Evolutionary conservation across 1,284 basidiomycete species (phyloP).

Genomic region (Papiliotrema nemorosa): DNA sequence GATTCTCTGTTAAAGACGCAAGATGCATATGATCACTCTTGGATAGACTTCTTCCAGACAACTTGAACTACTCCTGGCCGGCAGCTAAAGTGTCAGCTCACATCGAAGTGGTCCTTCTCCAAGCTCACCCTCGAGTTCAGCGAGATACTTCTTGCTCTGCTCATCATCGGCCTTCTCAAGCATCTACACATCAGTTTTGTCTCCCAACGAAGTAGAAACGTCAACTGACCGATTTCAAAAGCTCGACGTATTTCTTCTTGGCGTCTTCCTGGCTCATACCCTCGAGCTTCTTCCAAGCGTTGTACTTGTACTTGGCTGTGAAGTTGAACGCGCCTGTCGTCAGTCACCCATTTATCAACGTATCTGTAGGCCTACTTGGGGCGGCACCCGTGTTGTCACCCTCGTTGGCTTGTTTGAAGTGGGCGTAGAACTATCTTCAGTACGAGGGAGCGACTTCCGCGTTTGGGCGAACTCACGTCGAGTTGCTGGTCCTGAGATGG

Average conservation of each 20-base stretch:
- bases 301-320: conserved; percentile 54
- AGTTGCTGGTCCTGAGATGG: conserved; percentile 73
- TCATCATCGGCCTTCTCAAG: conserved; percentile 56
- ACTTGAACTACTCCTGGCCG: neutral
- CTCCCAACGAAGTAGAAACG: neutral
- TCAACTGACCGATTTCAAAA: conserved; percentile 62
- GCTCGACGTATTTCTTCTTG: conserved; percentile 65
- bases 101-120: too few species aligned
- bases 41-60: too few species aligned
- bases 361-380: conserved; percentile 31
- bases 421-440: conserved; percentile 72
- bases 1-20: too few species aligned
- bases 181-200: conserved; percentile 50
- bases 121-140: conserved; percentile 59
- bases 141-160: conserved; percentile 59
- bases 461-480: conserved; percentile 51
- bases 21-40: too few species aligned
- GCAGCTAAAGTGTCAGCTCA: too few species aligned
- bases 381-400: conserved; percentile 53
- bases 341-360: neutral
- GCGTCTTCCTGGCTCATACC: conserved; percentile 70
- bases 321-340: conserved; percentile 45
- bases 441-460: too few species aligned
- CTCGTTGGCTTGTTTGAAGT: conserved; percentile 83
- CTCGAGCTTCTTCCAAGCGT: conserved; percentile 79